Conservation (phyloP, 2,329 filamentous ascomycete genomes). For the Colletotrichum sp. region DNA sequence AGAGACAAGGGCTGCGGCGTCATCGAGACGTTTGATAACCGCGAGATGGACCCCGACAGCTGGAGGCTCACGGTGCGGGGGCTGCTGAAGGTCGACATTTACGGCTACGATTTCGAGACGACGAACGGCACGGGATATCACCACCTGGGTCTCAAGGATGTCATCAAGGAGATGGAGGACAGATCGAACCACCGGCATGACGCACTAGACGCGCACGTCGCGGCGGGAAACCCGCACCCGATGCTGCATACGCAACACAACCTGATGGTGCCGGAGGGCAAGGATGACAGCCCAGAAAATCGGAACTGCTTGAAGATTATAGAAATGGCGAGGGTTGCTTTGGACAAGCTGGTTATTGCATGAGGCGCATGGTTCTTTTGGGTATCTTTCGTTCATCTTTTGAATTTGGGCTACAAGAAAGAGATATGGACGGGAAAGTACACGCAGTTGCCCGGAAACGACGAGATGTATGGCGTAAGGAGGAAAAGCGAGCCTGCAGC, state of each 20-base stretch:
- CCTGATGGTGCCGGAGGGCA: slow-evolving; percentile 34
- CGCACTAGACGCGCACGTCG: slow-evolving; percentile 50
- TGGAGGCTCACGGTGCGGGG: slow-evolving; percentile 61
- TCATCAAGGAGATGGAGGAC: slow-evolving; percentile 58
- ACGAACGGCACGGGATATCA: not conserved
- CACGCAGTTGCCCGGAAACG: not conserved
- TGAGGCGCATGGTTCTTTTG: slow-evolving; percentile 28
- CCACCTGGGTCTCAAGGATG: slow-evolving; percentile 58
- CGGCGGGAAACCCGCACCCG: slow-evolving; percentile 38
- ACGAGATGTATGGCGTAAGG: not conserved
- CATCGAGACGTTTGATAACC: slow-evolving; percentile 40
- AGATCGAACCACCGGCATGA: slow-evolving; percentile 54
- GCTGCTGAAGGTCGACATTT: slow-evolving; percentile 61
- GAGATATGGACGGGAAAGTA: not conserved
- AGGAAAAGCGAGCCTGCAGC: not conserved
- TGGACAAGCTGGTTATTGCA: slow-evolving; percentile 61
- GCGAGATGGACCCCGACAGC: slow-evolving; percentile 53
- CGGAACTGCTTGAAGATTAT: slow-evolving; percentile 56
- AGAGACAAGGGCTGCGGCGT: slow-evolving; percentile 29
- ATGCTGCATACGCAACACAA: slow-evolving; percentile 26
- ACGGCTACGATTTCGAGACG: slow-evolving; percentile 47
- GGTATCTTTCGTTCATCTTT: not conserved
- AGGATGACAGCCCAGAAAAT: slow-evolving; percentile 38
- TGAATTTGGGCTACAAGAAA: not conserved
- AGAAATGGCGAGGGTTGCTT: slow-evolving; percentile 56